Base-by-base conservation (phyloP, 2,329 filamentous ascomycete species). In the Apiospora pterosperma region DNA sequence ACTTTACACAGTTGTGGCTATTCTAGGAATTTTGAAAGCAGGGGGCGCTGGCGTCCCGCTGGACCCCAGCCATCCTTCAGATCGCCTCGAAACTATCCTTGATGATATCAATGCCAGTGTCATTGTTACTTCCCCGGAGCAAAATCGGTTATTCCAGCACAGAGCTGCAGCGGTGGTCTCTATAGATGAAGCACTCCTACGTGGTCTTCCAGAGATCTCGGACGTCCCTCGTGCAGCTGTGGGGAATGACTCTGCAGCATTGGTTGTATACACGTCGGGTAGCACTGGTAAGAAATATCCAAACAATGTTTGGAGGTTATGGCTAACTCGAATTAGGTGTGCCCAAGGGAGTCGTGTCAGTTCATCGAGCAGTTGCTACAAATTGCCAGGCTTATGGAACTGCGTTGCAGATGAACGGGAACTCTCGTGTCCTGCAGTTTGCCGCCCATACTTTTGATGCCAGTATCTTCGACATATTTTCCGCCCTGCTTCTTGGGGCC, bases 21-120 rank as follows among this genome's bases (percentile, higher is more conserved):
- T 77, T 65, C 64, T 79, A 11, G 76, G 70, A 2, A 71, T 77
- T 3, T 59, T 78, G 36, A 78, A 77, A 52, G 72, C 76, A 23
- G 76, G 77, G 7, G 74, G 68, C 2, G 73, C 72, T 0, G 76
- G 70, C 62, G 69, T 74, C 11, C 74, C 64, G 31, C 38, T 66
- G 5, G 31, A 62, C 16, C 41, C 61, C 25, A 25, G 36, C 2
- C 42, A 62, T 5, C 60, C 60, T 5, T 10, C 38, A 21, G 55
- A 62, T 23, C 64, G 64, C 8, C 44, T 64, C 7, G 25, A 59
- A 21, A 39, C 36, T 2, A 64, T 66, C 21, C 23, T 62, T 1
- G 59, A 63, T 7, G 62, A 63, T 16, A 58, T 59, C 16, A 59
- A 34, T 5, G 64, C 64, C 23, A 36, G 23, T 8, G 14, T 65